Evolutionary conservation across 257 asterid species (phyloP).

Genomic region (Linaria vulgaris): DNA sequence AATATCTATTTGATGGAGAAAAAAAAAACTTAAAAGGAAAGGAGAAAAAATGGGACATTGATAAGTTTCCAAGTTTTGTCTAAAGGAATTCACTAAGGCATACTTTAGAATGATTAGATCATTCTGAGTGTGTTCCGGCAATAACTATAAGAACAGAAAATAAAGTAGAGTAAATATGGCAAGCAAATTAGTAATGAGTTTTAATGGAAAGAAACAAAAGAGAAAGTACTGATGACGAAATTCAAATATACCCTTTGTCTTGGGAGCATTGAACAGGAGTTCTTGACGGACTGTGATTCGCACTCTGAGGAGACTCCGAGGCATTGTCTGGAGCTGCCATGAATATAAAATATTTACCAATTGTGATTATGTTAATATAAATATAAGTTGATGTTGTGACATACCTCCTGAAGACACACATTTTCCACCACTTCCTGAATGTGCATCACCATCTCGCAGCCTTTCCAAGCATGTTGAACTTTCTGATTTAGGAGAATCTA

Average conservation of each 20-base stretch:
- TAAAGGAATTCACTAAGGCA: neutral
- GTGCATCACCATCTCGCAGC: conserved; percentile 22
- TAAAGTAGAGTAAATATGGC: neutral
- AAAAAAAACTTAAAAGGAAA: too few relatives aligned
- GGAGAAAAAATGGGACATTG: neutral
- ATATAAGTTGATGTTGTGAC: neutral
- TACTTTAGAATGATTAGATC: neutral
- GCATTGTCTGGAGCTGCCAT: conserved; percentile 34
- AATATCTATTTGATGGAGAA: too few relatives aligned
- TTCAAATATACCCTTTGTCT: conserved; percentile 46
- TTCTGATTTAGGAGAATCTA: conserved; percentile 25
- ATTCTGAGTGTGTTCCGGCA: too few relatives aligned
- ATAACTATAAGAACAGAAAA: neutral
- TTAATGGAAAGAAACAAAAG: neutral
- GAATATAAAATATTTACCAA: conserved; percentile 16
- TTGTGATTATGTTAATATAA: conserved; percentile 8
- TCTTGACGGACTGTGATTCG: conserved; percentile 31
- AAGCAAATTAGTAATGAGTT: neutral
- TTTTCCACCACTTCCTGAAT: conserved; percentile 24
- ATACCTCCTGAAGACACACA: conserved; percentile 29
- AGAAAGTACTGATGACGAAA: conserved; percentile 4
- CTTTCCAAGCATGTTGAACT: conserved; percentile 24
- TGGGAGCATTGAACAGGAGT: conserved; percentile 53
- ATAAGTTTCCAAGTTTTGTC: neutral
- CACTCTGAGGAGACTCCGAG: conserved; percentile 30